Base-by-base conservation (phyloP, 257 asterid species). In the Nicotiana attenuata region DNA sequence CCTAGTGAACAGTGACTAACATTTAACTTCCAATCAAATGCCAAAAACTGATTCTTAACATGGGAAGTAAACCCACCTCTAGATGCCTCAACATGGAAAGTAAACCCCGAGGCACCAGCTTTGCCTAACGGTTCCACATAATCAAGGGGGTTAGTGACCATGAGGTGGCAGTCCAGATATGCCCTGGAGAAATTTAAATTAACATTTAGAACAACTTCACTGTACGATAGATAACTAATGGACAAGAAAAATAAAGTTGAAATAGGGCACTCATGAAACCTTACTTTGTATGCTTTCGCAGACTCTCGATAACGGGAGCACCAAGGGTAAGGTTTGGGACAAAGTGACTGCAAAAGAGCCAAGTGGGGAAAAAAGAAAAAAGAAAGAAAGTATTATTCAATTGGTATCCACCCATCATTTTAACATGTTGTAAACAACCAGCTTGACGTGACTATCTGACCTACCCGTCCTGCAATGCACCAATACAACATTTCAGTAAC, bases 61-160 rank as follows among this genome's bases (percentile, higher is more conserved):
- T 41, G 50, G 50, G 59, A 69, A 82, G 19, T 9, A 41, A 82
- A 81, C 20, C 79, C 78, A 95, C 98, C 97, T 91, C 90, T 89
- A 20, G 96, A 91, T 64, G 83, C 93, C 90, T 91, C 99, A 55
- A 92, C 91, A 28, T 95, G 99, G 88, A 95, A 95, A 50, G 99
- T 93, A 80, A 95, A 93, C 71, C 99, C 99, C 47, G 98, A 93
- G 75, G 98, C 98, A 81, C 98, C 97, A 35, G 98, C 98, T 90
- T 90, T 88, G 77, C 89, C 95, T 2, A 95, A 82, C 63, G 96
- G 90, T 79, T 93, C 97, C 41, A 95, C 97, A 66, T 95, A 91
- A 88, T 95, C 99, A 65, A 91, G 87, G 78, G 99, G 99, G 88
- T 93, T 93, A 76, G 98, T 92, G 80, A 93, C 99, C 99, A 95